Conservation (phyloP, 257 asterid species). For the Ligustrum vulgare region DNA sequence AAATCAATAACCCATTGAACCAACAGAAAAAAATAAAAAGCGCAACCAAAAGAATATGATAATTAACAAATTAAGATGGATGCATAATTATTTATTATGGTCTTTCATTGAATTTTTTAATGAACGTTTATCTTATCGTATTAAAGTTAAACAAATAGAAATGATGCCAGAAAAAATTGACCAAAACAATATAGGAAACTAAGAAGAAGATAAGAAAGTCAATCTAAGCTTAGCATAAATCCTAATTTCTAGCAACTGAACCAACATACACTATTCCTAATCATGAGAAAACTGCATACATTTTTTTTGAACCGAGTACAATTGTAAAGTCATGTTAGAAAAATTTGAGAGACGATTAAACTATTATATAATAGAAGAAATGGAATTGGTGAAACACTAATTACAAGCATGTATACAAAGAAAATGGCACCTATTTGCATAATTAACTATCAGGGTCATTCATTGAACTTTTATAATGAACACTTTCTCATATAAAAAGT, state of each 20-base stretch:
- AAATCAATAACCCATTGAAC: not conserved
- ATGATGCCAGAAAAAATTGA: constrained; percentile 9
- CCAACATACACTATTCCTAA: not conserved
- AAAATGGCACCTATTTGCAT: too few relatives aligned
- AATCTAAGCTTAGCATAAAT: not conserved
- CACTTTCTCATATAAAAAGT: too few relatives aligned
- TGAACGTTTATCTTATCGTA: not conserved
- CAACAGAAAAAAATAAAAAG: constrained; percentile 9
- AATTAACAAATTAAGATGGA: constrained; percentile 19
- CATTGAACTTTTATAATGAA: too few relatives aligned
- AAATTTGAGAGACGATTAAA: too few relatives aligned
- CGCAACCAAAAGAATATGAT: constrained; percentile 13
- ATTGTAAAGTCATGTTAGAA: too few relatives aligned
- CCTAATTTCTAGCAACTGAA: not conserved
- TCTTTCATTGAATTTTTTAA: not conserved
- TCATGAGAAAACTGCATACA: too few relatives aligned
- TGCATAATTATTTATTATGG: not conserved
- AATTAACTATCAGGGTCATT: too few relatives aligned
- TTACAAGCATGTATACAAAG: too few relatives aligned
- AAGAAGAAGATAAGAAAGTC: not conserved
- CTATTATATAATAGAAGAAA: too few relatives aligned
- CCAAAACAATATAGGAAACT: not conserved
- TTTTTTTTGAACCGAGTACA: too few relatives aligned
- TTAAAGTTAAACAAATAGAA: not conserved
- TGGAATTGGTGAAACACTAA: too few relatives aligned